phyloP scores from a whole-genome alignment of 192 early-diverging fungal species.

The Coemansia sp. region DNA sequence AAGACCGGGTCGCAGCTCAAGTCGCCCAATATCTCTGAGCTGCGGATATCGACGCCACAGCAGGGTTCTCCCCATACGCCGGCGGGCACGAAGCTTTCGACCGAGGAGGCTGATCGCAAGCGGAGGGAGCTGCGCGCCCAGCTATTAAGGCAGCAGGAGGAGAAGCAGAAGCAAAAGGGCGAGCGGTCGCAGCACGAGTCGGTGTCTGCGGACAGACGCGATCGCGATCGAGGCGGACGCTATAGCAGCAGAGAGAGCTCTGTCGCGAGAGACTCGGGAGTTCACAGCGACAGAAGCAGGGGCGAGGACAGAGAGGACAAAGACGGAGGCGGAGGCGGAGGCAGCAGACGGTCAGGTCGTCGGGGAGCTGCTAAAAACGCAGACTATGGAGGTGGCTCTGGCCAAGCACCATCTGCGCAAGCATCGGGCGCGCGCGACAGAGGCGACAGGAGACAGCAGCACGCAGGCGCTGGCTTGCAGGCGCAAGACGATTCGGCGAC shows the following conservation, averaged over 20 bases:
- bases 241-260: slow-evolving; percentile 17
- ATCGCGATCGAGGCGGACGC: slow-evolving; percentile 9
- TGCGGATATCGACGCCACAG: neutral
- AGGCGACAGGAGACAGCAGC: neutral
- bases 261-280: slow-evolving; percentile 2
- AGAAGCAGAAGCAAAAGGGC: slow-evolving; percentile 34
- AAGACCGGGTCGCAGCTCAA: neutral
- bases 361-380: neutral
- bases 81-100: slow-evolving; percentile 15
- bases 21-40: slow-evolving; percentile 8
- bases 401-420: neutral
- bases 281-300: neutral
- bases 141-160: slow-evolving; percentile 41
- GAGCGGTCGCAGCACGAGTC: neutral
- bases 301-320: slow-evolving; percentile 5
- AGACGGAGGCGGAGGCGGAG: slow-evolving; percentile 2
- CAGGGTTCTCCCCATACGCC: neutral
- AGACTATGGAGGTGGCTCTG: neutral
- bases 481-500: neutral
- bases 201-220: slow-evolving; percentile 1
- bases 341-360: neutral
- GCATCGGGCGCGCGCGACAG: neutral
- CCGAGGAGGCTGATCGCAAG: slow-evolving; percentile 35
- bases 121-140: slow-evolving; percentile 46
- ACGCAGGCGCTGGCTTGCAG: neutral